These are phyloP conservation scores for Cystobasidium sp. DNA, from an alignment of 1,284 basidiomycete species.

Conservation along the genomic window DNA sequence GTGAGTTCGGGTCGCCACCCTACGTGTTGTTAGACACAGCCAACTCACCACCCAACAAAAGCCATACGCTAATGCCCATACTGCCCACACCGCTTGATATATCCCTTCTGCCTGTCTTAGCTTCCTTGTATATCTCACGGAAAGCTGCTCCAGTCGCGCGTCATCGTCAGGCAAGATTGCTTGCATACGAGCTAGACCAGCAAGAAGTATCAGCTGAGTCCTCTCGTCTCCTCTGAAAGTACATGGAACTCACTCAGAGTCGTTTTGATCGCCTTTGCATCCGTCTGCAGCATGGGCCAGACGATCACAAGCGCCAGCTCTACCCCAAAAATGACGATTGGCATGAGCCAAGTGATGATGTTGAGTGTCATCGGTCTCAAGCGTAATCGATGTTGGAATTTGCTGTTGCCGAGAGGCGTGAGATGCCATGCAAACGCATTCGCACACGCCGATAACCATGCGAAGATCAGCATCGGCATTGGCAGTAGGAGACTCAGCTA, in stretches of 20 bases:
- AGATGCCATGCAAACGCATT: slow-evolving; percentile 44
- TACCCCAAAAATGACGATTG: slow-evolving; percentile 17
- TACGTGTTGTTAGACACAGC: too few species aligned
- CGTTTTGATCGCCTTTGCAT: too few species aligned
- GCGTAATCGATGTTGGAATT: slow-evolving; percentile 9
- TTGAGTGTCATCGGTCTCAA: slow-evolving; percentile 32
- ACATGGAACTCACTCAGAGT: too few species aligned
- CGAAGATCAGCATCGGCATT: slow-evolving; percentile 33
- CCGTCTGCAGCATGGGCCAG: slow-evolving; percentile 10
- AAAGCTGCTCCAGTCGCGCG: not conserved
- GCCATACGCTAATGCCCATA: slow-evolving; percentile 38
- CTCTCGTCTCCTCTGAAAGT: too few species aligned
- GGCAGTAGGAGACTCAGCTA: slow-evolving; percentile 24
- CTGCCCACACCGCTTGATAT: slow-evolving; percentile 33
- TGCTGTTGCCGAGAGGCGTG: slow-evolving; percentile 24
- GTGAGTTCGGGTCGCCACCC: too few species aligned
- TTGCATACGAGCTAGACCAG: not conserved
- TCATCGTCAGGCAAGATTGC: slow-evolving; percentile 1
- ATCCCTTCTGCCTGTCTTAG: slow-evolving; percentile 16
- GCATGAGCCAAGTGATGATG: slow-evolving; percentile 28
- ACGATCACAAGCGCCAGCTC: slow-evolving; percentile 9
- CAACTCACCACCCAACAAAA: slow-evolving; percentile 28
- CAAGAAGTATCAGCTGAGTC: too few species aligned
- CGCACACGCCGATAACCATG: slow-evolving; percentile 32
- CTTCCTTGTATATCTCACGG: not conserved